A percentile compares a stretch with the other conserved stretches of the same genome.
Conservation (phyloP, 257 asterid species). For the Lantana camara region DNA sequence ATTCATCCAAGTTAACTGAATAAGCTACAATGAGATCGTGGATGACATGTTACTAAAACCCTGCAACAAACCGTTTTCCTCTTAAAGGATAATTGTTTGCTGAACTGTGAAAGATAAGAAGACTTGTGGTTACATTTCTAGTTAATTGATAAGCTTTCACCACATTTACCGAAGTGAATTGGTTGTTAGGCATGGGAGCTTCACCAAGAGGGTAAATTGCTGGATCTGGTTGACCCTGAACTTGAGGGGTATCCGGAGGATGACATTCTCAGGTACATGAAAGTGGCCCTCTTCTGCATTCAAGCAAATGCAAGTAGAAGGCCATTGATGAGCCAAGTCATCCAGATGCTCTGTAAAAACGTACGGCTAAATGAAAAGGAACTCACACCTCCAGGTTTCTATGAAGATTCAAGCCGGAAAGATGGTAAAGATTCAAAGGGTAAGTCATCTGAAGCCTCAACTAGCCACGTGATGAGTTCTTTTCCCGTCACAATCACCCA, state of each 20-base stretch:
- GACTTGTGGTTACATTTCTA: not conserved
- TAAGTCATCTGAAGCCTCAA: slow-evolving; percentile 54
- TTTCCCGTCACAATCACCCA: slow-evolving; percentile 56
- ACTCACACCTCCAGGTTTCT: slow-evolving; percentile 84
- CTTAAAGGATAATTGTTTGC: not conserved
- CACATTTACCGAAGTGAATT: not conserved
- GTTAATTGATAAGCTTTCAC: not conserved
- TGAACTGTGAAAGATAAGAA: no score
- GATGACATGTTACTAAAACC: slow-evolving; percentile 10
- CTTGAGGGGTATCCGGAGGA: slow-evolving; percentile 58
- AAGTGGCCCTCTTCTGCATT: slow-evolving; percentile 87
- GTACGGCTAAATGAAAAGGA: slow-evolving; percentile 68
- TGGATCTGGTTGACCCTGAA: slow-evolving; percentile 78
- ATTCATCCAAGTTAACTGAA: not conserved
- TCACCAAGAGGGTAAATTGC: slow-evolving; percentile 55
- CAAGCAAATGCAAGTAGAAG: slow-evolving; percentile 85
- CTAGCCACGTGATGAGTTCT: slow-evolving; percentile 60
- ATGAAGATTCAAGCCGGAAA: slow-evolving; percentile 47
- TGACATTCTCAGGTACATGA: slow-evolving; percentile 65
- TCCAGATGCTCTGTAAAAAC: slow-evolving; percentile 73
- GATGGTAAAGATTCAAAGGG: slow-evolving; percentile 39
- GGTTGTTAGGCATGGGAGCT: slow-evolving; percentile 80
- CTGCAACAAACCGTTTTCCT: not conserved
- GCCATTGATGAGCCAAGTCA: slow-evolving; percentile 89
- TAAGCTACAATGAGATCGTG: not conserved